Percentiles rank a stretch among this genome's conserved stretches.
These are phyloP conservation scores for Suillus subaureus DNA, from an alignment of 768 basidiomycete species.

Conservation along the genomic window DNA sequence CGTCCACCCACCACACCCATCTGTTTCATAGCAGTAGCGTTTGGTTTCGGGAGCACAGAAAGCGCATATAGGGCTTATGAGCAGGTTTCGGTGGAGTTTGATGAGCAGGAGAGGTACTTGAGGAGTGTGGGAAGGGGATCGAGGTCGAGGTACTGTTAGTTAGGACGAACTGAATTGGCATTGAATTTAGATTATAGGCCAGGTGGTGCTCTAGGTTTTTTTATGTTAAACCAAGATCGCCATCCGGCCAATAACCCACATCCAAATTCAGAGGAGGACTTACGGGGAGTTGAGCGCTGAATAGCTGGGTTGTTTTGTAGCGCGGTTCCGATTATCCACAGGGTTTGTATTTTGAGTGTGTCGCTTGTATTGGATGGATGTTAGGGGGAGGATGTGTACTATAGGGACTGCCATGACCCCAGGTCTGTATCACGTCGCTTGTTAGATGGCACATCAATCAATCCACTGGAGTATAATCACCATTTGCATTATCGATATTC, in stretches of 20 bases:
- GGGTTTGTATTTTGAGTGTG: constrained; percentile 61
- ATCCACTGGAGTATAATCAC: constrained; percentile 27
- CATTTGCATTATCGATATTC: constrained; percentile 89
- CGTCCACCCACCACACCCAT: constrained; percentile 63
- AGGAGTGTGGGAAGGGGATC: constrained; percentile 47
- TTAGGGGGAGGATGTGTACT: constrained; percentile 58
- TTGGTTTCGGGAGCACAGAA: constrained; percentile 80
- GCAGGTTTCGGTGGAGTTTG: constrained; percentile 35
- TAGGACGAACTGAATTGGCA: background rate
- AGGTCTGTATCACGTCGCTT: constrained; percentile 60
- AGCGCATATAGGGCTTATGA: constrained; percentile 78
- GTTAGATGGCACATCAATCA: background rate
- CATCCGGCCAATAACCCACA: too few relatives aligned
- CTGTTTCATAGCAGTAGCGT: constrained; percentile 59
- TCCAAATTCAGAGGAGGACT: constrained; percentile 36
- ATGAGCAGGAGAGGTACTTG: constrained; percentile 39
- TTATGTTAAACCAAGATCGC: too few relatives aligned
- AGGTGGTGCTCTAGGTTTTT: too few relatives aligned
- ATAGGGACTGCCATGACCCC: constrained; percentile 80
- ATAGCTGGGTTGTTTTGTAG: constrained; percentile 86
- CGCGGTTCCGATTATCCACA: constrained; percentile 91
- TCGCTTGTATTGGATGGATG: constrained; percentile 53
- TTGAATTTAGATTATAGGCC: too few relatives aligned
- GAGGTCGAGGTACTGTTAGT: constrained; percentile 58
- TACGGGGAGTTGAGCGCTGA: constrained; percentile 80